phyloP scores from a whole-genome alignment of 1,139 yeast genomes.

The Protomyces lactucae-debilis region DNA sequence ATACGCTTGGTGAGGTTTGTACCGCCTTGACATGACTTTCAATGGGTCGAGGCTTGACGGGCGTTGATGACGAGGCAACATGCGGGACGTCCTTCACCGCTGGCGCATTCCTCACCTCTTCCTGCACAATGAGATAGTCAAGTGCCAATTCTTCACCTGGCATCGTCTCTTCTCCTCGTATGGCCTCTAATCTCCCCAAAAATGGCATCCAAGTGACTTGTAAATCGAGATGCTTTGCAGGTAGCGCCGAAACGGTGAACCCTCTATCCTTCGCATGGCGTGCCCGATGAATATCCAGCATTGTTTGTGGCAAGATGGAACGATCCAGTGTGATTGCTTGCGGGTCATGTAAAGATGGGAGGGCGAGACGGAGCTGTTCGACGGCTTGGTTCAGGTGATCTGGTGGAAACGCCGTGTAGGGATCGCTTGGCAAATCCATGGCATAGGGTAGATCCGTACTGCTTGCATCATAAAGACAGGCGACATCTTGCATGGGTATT shows the following conservation, averaged over 20 bases:
- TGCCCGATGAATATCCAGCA: not conserved
- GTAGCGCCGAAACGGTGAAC: not conserved
- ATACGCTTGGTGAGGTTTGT: not conserved
- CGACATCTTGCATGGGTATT: not conserved
- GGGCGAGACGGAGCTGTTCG: not conserved
- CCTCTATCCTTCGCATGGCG: not conserved
- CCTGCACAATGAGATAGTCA: not conserved
- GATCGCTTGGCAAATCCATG: not conserved
- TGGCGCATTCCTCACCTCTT: not conserved
- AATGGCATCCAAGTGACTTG: not conserved
- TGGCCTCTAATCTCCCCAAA: not conserved
- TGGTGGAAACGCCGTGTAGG: not conserved
- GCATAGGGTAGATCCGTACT: not conserved
- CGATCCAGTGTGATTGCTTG: not conserved
- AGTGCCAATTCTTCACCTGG: not conserved
- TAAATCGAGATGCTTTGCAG: not conserved
- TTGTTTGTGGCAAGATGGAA: not conserved
- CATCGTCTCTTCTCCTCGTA: not conserved
- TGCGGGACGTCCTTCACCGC: not conserved
- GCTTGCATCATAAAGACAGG: not conserved
- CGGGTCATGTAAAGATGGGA: not conserved
- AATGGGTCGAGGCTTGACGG: not conserved
- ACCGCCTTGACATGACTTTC: too few relatives aligned
- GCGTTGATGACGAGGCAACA: not conserved
- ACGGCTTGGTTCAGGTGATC: not conserved